Evolutionary conservation across 768 basidiomycete genomes (phyloP), one percentile per base, ranked within the genome.

Genomic region (Glaciozyma antarctica): DNA sequence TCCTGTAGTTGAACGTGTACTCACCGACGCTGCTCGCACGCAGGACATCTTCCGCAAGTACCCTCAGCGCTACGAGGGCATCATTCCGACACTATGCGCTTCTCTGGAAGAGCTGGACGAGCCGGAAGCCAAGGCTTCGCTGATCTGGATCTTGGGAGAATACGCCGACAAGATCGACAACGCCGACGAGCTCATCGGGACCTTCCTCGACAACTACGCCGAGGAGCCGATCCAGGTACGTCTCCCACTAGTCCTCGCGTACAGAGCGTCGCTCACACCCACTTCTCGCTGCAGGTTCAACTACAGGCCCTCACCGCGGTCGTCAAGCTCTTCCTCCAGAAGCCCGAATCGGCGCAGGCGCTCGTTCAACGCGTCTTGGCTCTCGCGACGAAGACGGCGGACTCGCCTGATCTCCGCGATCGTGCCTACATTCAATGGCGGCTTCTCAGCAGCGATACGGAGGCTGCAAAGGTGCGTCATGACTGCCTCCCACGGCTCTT

Each of bases 111-210:
- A 95, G 73, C 80, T 99, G 41, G 94, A 98, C 73, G 95, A 99
- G 75, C 95, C 94, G 15, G 94, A 99, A 75, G 94, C 95, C 3
- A 97, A 97, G 75, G 90, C 93, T 1, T 93, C 93, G 3, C 80
- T 99, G 58, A 97, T 99, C 75, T 99, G 95, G 94, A 98, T 99
- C 73, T 92, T 98, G 71, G 94, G 94, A 63, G 92, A 97, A 78
- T 97, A 99, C 73, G 92, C 94, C 5, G 87, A 88, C 77, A 94
- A 91, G 79, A 97, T 98, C 69, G 90, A 93, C 71, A 99, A 99
- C 69, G 92, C 94, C 5, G 90, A 89, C 75, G 93, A 97, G 72
- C 81, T 99, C 28, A 80, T 98, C 70, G 82, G 84, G 19, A 86
- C 87, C 58, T 97, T 95, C 75, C 87, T 99, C 26, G 90, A 94